Base-by-base conservation (phyloP, 495 filamentous ascomycete genomes). In the Trichoderma asperelloides region DNA sequence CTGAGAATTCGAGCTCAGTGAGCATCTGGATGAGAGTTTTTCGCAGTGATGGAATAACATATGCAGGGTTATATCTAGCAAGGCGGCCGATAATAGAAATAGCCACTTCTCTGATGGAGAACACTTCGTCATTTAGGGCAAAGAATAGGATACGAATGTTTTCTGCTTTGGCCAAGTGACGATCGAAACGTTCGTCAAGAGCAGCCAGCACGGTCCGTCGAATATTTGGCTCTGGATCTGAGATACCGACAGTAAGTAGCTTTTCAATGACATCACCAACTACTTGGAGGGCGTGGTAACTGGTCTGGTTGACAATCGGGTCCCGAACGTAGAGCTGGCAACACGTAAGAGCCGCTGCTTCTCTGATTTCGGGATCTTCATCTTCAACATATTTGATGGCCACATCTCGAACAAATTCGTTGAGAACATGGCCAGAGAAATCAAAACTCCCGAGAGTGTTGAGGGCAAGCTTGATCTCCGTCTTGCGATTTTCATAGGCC, bases 251-350 rank as follows among this genome's bases (percentile, higher is more conserved):
- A 2, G 92, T 96, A 68, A 99, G 82, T 2, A 99, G 84, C 73
- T 92, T 97, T 75, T 97, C 92, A 71, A 99, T 96, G 49, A 99
- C 95, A 76, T 98, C 94, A 68, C 92, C 90, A 64, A 99, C 95
- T 37, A 98, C 94, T 75, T 96, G 92, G 16, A 97, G 90, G 0
- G 95, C 93, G 74, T 99, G 95, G 66, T 90, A 89, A 73, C 95
- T 98, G 6, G 94, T 98, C 72, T 99, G 95, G 72, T 96, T 92
- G 70, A 97, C 93, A 71, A 98, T 97, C 0, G 96, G 96, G 74
- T 99, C 95, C 68, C 90, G 86, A 12, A 97, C 91, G 72, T 97
- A 97, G 49, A 99, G 85, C 71, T 99, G 95, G 73, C 95, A 99
- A 77, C 96, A 97, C 28, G 96, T 99, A 67, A 99, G 83, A 40